Conservation (phyloP, 2,329 filamentous ascomycete species). For the Achaetomium macrosporum region DNA sequence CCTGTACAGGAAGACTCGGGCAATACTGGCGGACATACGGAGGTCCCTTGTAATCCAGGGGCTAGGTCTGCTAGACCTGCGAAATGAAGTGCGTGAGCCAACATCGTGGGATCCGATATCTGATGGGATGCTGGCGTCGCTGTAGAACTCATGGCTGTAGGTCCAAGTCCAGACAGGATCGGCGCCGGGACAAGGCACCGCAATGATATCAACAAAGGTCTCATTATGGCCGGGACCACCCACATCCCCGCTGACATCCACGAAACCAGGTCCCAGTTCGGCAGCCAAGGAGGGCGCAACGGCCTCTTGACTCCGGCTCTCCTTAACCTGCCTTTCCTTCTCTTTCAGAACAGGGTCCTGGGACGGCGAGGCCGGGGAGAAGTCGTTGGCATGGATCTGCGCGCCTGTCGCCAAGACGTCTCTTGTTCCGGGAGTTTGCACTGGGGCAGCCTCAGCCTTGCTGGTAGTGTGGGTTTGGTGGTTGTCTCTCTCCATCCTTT, state of each 20-base stretch:
- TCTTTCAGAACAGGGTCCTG: neutral
- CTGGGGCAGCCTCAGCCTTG: slow-evolving; percentile 5
- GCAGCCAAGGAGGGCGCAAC: neutral
- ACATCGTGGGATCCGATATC: slow-evolving; percentile 6
- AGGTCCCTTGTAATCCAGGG: slow-evolving; percentile 49
- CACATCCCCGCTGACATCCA: slow-evolving; percentile 39
- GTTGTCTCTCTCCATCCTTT: slow-evolving; percentile 4
- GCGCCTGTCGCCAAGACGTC: neutral
- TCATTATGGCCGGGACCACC: slow-evolving; percentile 43
- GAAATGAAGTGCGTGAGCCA: slow-evolving; percentile 11
- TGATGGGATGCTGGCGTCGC: slow-evolving; percentile 38
- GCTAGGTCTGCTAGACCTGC: neutral
- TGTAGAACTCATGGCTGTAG: slow-evolving; percentile 42
- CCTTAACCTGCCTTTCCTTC: neutral
- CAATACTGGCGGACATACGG: slow-evolving; percentile 40
- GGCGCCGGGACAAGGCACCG: slow-evolving; percentile 49
- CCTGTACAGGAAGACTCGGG: slow-evolving; percentile 47
- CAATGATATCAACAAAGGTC: slow-evolving; percentile 48
- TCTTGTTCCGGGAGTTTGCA: neutral
- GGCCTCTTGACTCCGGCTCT: neutral
- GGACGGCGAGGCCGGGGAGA: neutral
- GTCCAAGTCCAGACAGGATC: slow-evolving; percentile 50
- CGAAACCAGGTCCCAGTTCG: slow-evolving; percentile 35
- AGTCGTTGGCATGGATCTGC: slow-evolving; percentile 8
- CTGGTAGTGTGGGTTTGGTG: neutral